phyloP scores from a whole-genome alignment of 164 flowering plant genomes.

The Litsea cubeba region DNA sequence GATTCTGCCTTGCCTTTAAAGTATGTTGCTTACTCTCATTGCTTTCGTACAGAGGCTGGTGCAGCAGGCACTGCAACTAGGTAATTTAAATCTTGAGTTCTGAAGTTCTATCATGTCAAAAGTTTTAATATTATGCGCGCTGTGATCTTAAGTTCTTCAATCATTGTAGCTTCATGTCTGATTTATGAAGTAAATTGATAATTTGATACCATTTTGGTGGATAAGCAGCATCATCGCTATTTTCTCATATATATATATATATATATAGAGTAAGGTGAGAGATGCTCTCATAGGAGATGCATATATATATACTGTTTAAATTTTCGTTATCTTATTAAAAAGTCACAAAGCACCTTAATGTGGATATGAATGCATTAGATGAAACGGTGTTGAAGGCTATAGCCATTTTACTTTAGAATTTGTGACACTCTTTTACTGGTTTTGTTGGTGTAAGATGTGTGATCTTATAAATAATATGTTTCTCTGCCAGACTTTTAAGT shows the following conservation, averaged over 20 bases:
- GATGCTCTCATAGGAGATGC: too few species aligned
- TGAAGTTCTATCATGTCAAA: background rate
- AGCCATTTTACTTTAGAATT: background rate
- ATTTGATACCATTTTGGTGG: background rate
- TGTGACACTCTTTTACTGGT: too few species aligned
- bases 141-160: background rate
- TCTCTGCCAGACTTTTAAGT: too few species aligned
- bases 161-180: background rate
- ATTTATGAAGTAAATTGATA: background rate
- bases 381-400: background rate
- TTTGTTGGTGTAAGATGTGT: too few species aligned
- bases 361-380: background rate
- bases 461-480: too few species aligned
- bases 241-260: background rate
- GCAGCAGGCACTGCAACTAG: constrained; percentile 88
- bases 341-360: background rate
- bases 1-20: constrained; percentile 76
- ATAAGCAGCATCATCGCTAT: background rate
- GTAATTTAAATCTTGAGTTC: constrained; percentile 21
- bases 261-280: too few species aligned
- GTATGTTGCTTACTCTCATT: constrained; percentile 86
- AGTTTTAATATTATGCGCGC: too few species aligned
- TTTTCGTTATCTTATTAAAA: background rate
- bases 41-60: constrained; percentile 95
- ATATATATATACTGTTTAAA: background rate